These are phyloP conservation scores for Adansonia madagascariensis DNA, from an alignment of 441 rosid species.

Conservation along the genomic window DNA sequence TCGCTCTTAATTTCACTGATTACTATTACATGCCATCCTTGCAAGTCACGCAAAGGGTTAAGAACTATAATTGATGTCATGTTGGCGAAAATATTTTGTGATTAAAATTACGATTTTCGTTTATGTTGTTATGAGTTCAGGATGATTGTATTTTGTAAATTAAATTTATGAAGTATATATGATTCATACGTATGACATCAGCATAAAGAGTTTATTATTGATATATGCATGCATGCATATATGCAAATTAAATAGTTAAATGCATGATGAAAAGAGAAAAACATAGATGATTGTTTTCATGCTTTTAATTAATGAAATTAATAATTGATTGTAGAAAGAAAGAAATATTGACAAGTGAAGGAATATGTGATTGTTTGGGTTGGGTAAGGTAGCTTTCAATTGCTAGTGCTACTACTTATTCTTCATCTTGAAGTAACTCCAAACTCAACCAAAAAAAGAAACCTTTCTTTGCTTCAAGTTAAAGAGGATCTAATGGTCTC, in stretches of 20 bases:
- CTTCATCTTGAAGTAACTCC: not conserved
- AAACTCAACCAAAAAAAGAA: not conserved
- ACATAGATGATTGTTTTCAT: not conserved
- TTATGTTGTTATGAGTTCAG: too few relatives aligned
- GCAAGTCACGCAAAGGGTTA: not conserved
- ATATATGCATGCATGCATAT: too few relatives aligned
- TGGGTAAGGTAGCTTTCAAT: not conserved
- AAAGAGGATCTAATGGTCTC: not conserved
- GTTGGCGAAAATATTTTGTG: not conserved
- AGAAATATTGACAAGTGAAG: not conserved
- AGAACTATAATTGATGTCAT: not conserved
- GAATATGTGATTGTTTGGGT: not conserved
- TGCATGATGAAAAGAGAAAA: not conserved
- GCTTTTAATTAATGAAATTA: too few relatives aligned
- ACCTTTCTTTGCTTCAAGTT: not conserved
- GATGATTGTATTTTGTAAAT: too few relatives aligned
- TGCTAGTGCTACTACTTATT: not conserved
- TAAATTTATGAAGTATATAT: too few relatives aligned
- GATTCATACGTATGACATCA: not conserved
- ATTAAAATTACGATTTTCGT: not conserved
- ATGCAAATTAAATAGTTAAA: too few relatives aligned
- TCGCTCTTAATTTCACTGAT: too few relatives aligned
- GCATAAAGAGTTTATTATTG: not conserved
- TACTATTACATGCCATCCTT: not conserved
- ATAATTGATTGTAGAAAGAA: not conserved